phyloP scores from a whole-genome alignment of 192 early-diverging fungal genomes.

The Cetraspora pellucida region DNA sequence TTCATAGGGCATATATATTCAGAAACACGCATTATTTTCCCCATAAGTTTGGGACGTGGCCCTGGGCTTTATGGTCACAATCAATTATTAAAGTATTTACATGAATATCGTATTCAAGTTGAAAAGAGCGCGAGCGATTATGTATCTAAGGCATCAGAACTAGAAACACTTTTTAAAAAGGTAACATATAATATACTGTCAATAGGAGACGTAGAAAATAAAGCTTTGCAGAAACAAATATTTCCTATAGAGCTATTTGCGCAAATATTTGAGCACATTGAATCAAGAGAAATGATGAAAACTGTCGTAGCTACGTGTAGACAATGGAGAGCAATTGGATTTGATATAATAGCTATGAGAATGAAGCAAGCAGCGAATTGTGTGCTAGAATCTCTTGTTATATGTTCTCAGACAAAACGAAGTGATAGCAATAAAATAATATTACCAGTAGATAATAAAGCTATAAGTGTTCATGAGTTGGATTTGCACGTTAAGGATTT shows the following conservation, averaged over 20 bases:
- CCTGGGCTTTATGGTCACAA: neutral
- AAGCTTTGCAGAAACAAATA: neutral
- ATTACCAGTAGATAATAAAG: neutral
- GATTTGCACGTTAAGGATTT: neutral
- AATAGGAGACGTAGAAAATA: neutral
- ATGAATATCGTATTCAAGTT: neutral
- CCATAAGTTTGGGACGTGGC: slow-evolving; percentile 8
- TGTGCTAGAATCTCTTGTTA: neutral
- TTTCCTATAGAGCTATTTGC: slow-evolving; percentile 12
- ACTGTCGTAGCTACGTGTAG: slow-evolving; percentile 11
- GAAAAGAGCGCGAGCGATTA: neutral
- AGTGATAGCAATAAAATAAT: neutral
- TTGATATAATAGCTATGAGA: neutral
- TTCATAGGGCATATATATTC: slow-evolving; percentile 4
- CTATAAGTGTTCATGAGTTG: neutral
- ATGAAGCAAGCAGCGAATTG: neutral
- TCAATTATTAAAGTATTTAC: slow-evolving; percentile 15
- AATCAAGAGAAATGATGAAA: neutral
- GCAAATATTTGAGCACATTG: slow-evolving; percentile 14
- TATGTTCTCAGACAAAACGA: too few relatives aligned
- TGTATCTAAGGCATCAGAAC: neutral
- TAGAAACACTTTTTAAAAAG: neutral
- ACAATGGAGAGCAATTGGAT: slow-evolving; percentile 24
- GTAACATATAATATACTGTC: neutral
- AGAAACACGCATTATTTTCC: neutral